A percentile compares a stretch with the other conserved stretches of the same genome.
Conservation (phyloP, 495 filamentous ascomycete genomes). For the Cairneyella variabilis region DNA sequence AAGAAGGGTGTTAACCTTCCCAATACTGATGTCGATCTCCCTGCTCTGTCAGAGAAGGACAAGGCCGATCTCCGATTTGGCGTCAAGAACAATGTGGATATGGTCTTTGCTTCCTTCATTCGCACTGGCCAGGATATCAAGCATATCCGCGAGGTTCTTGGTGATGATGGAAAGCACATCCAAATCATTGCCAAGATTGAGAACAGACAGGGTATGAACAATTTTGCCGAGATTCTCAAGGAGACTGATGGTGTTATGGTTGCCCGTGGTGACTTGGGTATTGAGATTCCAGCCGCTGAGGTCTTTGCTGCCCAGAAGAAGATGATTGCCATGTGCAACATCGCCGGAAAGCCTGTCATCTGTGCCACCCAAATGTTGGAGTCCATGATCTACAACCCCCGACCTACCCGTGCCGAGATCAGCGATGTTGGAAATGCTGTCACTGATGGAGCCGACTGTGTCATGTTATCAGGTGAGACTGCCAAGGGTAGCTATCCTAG, state of each 20-base stretch:
- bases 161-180: conserved; percentile 89
- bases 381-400: conserved; percentile 99
- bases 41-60: conserved; percentile 97
- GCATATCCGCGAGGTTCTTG: conserved; percentile 85
- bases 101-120: conserved; percentile 99
- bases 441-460: conserved; percentile 95
- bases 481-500: conserved; percentile 94
- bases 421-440: conserved; percentile 98
- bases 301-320: conserved; percentile 99
- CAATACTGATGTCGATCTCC: conserved; percentile 97
- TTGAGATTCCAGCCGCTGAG: conserved; percentile 96
- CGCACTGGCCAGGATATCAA: conserved; percentile 87
- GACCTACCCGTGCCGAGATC: conserved; percentile 95
- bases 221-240: conserved; percentile 94
- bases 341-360: conserved; percentile 97
- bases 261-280: conserved; percentile 96
- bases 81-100: conserved; percentile 96
- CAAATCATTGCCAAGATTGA: conserved; percentile 99
- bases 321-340: conserved; percentile 99
- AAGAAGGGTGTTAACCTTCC: conserved; percentile 98
- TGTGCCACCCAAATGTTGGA: conserved; percentile 88
- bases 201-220: conserved; percentile 97
- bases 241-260: conserved; percentile 99
- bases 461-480: conserved; percentile 99
- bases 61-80: conserved; percentile 88